These are phyloP conservation scores for Magnaporthiopsis rhizophila DNA, from an alignment of 2,329 filamentous ascomycete species.

Conservation along the genomic window DNA sequence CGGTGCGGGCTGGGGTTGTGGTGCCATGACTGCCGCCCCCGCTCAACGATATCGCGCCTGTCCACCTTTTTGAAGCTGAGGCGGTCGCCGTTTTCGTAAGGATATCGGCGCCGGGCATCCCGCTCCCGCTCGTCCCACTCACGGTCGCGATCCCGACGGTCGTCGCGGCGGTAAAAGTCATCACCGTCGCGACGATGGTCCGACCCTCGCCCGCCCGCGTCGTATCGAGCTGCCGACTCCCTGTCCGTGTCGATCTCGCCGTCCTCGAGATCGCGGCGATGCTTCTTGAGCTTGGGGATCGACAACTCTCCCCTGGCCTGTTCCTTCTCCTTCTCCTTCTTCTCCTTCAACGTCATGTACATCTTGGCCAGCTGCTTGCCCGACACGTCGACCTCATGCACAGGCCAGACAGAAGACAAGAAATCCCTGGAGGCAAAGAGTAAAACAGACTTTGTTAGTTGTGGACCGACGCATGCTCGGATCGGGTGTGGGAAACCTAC, in stretches of 20 bases:
- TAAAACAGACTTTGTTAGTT: constrained; percentile 9
- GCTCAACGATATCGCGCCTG: constrained; percentile 10
- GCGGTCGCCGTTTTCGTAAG: constrained; percentile 15
- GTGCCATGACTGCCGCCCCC: constrained; percentile 14
- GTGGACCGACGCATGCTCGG: background rate
- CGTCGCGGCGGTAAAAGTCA: constrained; percentile 16
- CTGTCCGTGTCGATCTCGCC: constrained; percentile 29
- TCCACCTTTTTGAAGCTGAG: constrained; percentile 17
- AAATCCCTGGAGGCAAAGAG: constrained; percentile 22
- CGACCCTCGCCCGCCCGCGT: constrained; percentile 13
- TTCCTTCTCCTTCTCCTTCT: constrained; percentile 23
- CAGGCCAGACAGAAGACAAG: constrained; percentile 29
- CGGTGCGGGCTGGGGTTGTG: constrained; percentile 8
- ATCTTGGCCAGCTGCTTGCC: constrained; percentile 27
- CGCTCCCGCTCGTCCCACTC: constrained; percentile 10
- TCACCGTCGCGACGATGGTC: constrained; percentile 7
- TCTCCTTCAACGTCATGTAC: constrained; percentile 26
- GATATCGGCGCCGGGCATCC: constrained; percentile 8
- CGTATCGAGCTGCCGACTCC: constrained; percentile 23
- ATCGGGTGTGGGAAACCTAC: constrained; percentile 15
- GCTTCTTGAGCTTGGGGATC: constrained; percentile 1
- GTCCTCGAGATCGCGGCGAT: constrained; percentile 26
- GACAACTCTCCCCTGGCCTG: constrained; percentile 13
- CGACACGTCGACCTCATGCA: constrained; percentile 27
- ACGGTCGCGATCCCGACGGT: constrained; percentile 12